Conservation (phyloP, 257 asterid species). For the Cynanchum wilfordii region DNA sequence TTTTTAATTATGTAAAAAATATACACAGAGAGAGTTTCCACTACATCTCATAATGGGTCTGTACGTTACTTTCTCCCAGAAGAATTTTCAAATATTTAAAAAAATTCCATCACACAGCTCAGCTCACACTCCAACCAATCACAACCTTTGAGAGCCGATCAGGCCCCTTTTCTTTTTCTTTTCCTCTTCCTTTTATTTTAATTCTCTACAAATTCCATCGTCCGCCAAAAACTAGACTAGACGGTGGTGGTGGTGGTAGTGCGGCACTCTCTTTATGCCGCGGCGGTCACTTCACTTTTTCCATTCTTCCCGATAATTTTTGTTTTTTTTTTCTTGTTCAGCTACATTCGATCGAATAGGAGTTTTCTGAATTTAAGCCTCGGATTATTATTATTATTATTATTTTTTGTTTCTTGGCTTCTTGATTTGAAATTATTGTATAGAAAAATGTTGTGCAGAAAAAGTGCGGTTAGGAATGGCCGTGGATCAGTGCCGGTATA, state of each 20-base stretch:
- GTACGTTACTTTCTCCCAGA: constrained; percentile 51
- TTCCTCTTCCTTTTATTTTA: background rate
- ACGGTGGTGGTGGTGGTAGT: constrained; percentile 10
- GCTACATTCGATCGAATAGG: too few relatives aligned
- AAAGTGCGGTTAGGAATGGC: constrained; percentile 30
- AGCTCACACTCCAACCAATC: constrained; percentile 61
- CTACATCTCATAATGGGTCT: constrained; percentile 42
- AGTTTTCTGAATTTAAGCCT: background rate
- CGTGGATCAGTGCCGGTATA: constrained; percentile 64
- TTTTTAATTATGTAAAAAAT: too few relatives aligned
- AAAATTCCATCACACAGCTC: constrained; percentile 49
- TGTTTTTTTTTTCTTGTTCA: background rate
- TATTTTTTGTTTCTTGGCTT: background rate
- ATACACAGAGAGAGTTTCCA: constrained; percentile 19
- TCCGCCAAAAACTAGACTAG: constrained; percentile 19
- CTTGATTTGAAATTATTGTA: background rate
- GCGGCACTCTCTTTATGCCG: constrained; percentile 20
- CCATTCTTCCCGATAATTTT: background rate
- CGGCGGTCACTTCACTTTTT: constrained; percentile 12
- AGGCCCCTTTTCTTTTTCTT: background rate
- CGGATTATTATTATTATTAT: background rate
- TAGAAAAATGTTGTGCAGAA: constrained; percentile 57
- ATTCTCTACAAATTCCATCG: background rate
- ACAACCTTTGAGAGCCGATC: background rate
- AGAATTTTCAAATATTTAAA: constrained; percentile 25